Evolutionary conservation across 352 stramenopile species (phyloP).

Genomic region (Phytophthora pseudosyringae): DNA sequence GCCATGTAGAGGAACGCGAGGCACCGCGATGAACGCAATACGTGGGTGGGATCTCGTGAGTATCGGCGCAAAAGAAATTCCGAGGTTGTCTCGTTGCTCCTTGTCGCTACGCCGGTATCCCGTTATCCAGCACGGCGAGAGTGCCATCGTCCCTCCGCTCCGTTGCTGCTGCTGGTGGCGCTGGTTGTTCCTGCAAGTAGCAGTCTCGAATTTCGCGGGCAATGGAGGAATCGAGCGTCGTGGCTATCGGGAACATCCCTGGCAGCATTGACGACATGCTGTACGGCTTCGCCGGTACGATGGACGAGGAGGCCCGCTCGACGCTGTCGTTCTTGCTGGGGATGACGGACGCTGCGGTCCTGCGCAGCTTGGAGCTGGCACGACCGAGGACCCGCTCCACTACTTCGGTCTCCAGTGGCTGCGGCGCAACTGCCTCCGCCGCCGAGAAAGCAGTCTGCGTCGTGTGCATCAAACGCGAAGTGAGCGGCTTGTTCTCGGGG

Average conservation of each 20-base stretch:
- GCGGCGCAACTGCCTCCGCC: conserved; percentile 2
- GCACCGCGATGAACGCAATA: background rate
- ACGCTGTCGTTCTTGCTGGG: conserved; percentile 28
- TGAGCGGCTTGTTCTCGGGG: background rate
- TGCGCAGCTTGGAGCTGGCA: conserved; percentile 32
- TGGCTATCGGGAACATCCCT: conserved; percentile 21
- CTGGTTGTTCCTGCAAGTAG: no score
- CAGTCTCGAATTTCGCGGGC: conserved; percentile 9
- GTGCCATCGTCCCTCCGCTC: conserved; percentile 8
- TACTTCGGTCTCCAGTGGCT: conserved; percentile 52
- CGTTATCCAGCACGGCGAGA: background rate
- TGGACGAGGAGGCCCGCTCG: conserved; percentile 30
- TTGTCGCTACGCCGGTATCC: background rate
- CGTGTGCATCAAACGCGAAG: conserved; percentile 25
- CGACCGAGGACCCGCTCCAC: conserved; percentile 30
- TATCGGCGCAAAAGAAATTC: conserved; percentile 25
- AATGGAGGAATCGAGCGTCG: conserved; percentile 26
- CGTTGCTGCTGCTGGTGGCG: background rate
- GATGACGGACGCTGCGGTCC: conserved; percentile 36
- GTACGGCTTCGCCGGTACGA: conserved; percentile 30
- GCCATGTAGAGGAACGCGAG: conserved; percentile 5
- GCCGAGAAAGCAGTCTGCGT: conserved; percentile 16
- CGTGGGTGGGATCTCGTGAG: conserved; percentile 8
- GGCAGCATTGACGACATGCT: conserved; percentile 28
- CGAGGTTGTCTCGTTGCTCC: conserved; percentile 2